Conservation (phyloP, 148 eudicot species). For the Pouteria glomerata region DNA sequence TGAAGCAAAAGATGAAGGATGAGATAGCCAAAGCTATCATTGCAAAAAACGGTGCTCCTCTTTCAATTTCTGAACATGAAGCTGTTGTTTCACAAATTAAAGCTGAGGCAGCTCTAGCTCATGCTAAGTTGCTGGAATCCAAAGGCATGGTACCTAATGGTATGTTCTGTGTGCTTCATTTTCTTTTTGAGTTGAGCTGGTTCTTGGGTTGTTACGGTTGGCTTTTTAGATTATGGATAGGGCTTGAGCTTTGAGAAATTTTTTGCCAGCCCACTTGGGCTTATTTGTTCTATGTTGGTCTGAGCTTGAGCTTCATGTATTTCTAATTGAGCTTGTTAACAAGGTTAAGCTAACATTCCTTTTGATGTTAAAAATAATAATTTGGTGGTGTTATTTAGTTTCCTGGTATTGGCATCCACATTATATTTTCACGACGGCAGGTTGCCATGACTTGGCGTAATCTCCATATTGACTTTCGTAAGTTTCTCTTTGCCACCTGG, state of each 20-base stretch:
- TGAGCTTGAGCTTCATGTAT: neutral
- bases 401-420: too few species aligned
- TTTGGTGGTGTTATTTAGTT: too few species aligned
- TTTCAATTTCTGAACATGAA: conserved; percentile 59
- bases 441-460: neutral
- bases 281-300: neutral
- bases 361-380: too few species aligned
- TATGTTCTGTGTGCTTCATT: conserved; percentile 27
- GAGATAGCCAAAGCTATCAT: conserved; percentile 45
- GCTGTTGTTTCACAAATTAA: conserved; percentile 42
- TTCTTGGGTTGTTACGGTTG: neutral
- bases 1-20: conserved; percentile 55
- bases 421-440: too few species aligned
- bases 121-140: conserved; percentile 46
- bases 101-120: conserved; percentile 49
- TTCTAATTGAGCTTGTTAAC: neutral
- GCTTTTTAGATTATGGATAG: neutral
- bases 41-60: conserved; percentile 46
- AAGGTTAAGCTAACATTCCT: too few species aligned
- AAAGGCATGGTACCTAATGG: conserved; percentile 39
- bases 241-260: neutral
- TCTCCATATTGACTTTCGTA: neutral
- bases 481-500: too few species aligned
- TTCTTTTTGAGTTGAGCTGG: neutral
- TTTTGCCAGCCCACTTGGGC: neutral